phyloP scores from a whole-genome alignment of 2,329 filamentous ascomycete species.

The Hypoxylon sp. region DNA sequence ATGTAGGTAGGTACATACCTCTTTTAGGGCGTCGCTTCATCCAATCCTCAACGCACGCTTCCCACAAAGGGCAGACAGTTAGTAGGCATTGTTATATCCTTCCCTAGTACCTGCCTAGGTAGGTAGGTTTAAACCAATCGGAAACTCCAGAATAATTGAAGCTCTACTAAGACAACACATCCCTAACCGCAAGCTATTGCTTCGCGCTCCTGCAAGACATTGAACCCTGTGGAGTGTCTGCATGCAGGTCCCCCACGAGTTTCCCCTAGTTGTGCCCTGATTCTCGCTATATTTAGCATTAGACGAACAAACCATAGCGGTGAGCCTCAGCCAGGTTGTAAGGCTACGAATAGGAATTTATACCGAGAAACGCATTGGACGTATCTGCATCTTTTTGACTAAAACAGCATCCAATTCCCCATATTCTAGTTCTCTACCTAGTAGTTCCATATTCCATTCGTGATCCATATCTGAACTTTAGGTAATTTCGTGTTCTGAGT shows the following conservation, averaged over 20 bases:
- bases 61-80: not conserved
- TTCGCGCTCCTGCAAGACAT: slow-evolving; percentile 30
- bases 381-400: not conserved
- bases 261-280: slow-evolving; percentile 19
- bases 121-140: not conserved
- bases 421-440: not conserved
- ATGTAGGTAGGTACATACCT: not conserved
- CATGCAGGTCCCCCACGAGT: slow-evolving; percentile 27
- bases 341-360: slow-evolving; percentile 43
- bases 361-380: slow-evolving; percentile 17
- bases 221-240: slow-evolving; percentile 22
- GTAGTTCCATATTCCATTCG: not conserved
- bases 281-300: slow-evolving; percentile 15
- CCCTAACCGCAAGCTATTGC: slow-evolving; percentile 4
- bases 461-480: not conserved
- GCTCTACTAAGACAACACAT: not conserved
- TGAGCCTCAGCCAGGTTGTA: slow-evolving; percentile 32
- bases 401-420: not conserved
- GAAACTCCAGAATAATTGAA: not conserved
- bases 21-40: not conserved
- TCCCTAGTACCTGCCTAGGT: not conserved
- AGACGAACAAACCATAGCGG: slow-evolving; percentile 13
- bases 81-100: too few relatives aligned
- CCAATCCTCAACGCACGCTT: slow-evolving; percentile 7
- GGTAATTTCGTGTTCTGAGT: not conserved